Conservation (phyloP, 1,284 basidiomycete species). For the Cutaneotrichosporon curvatum region DNA sequence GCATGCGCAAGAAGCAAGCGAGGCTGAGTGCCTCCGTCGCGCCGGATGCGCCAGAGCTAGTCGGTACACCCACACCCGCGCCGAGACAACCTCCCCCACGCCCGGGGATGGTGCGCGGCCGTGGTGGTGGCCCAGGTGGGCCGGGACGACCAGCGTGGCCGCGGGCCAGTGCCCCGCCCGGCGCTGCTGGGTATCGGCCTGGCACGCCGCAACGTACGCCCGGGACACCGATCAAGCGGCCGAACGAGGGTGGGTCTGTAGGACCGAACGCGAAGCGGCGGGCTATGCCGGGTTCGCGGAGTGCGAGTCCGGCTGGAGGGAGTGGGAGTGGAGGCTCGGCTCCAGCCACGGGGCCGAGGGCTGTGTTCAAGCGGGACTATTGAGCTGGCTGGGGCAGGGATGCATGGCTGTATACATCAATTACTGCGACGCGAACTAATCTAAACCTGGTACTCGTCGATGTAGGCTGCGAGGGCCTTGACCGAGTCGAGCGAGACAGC, state of each 20-base stretch:
- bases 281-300: constrained; percentile 5
- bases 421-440: too few relatives aligned
- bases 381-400: too few relatives aligned
- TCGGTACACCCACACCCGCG: constrained; percentile 2
- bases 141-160: constrained; percentile 10
- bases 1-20: constrained; percentile 12
- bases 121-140: not conserved
- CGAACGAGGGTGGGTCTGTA: not conserved
- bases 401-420: too few relatives aligned
- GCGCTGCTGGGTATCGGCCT: constrained; percentile 1
- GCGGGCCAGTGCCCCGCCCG: constrained; percentile 13
- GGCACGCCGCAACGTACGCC: constrained; percentile 8
- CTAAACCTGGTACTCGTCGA: constrained; percentile 38
- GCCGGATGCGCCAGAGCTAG: constrained; percentile 15
- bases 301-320: constrained; percentile 10
- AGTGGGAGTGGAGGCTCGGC: not conserved
- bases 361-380: constrained; percentile 15
- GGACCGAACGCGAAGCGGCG: constrained; percentile 7
- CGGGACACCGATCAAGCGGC: constrained; percentile 9
- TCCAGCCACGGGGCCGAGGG: constrained; percentile 13
- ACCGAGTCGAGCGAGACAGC: constrained; percentile 77
- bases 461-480: constrained; percentile 49
- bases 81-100: constrained; percentile 3
- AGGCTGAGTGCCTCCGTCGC: constrained; percentile 14
- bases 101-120: constrained; percentile 4